These are phyloP conservation scores for Vicia sativa DNA, from an alignment of 306 rosid genomes.

Conservation along the genomic window DNA sequence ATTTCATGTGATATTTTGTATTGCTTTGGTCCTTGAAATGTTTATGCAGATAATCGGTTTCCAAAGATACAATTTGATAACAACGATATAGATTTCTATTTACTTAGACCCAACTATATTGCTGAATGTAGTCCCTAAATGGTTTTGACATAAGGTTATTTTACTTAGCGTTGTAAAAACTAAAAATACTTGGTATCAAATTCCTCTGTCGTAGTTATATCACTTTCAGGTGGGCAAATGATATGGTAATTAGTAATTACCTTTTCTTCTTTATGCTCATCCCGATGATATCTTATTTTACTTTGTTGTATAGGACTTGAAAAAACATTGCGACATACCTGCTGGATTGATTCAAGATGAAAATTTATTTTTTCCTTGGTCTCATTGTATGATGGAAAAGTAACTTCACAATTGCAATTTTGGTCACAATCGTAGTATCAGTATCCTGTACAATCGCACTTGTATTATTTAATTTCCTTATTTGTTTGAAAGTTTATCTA, in stretches of 20 bases:
- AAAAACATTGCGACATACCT: conserved; percentile 77
- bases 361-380: conserved; percentile 34
- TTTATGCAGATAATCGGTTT: not conserved
- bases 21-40: conserved; percentile 1
- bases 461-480: conserved; percentile 35
- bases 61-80: not conserved
- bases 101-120: not conserved
- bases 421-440: conserved; percentile 17
- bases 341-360: conserved; percentile 56
- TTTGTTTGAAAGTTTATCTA: not conserved
- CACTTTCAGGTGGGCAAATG: conserved; percentile 26
- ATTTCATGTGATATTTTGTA: not conserved
- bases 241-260: conserved; percentile 18
- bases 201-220: conserved; percentile 5
- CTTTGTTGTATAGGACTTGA: conserved; percentile 75
- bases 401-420: conserved; percentile 43
- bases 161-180: conserved; percentile 13
- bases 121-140: not conserved
- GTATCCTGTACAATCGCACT: conserved; percentile 42
- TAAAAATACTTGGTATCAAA: not conserved
- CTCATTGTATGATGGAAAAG: conserved; percentile 41
- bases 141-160: not conserved
- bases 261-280: conserved; percentile 40
- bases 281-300: conserved; percentile 54
- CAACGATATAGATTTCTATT: not conserved